These are phyloP conservation scores for Globisporangium perplexum DNA, from an alignment of 352 stramenopile genomes.

Conservation along the genomic window DNA sequence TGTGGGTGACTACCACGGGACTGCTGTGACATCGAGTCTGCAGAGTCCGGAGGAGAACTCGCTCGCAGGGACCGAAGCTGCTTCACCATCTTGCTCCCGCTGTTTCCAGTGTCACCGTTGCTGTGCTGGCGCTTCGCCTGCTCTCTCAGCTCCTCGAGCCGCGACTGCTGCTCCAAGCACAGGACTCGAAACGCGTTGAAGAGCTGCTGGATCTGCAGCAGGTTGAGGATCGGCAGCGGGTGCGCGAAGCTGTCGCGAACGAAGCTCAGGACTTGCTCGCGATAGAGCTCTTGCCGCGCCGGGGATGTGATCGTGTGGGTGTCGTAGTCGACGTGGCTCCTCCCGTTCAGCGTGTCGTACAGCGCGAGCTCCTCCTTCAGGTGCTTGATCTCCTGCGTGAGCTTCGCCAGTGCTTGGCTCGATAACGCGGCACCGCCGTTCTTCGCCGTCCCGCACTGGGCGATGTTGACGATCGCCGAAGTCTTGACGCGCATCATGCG, in stretches of 20 bases:
- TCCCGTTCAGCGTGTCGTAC: constrained; percentile 54
- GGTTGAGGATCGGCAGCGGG: constrained; percentile 29
- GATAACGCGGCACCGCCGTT: constrained; percentile 14
- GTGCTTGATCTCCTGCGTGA: constrained; percentile 38
- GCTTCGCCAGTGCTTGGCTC: constrained; percentile 19
- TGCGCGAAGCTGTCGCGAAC: constrained; percentile 22
- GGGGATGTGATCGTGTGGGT: constrained; percentile 13
- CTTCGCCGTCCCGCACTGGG: constrained; percentile 4
- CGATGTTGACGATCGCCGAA: constrained; percentile 62
- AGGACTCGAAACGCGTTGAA: constrained; percentile 39
- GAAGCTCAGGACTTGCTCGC: constrained; percentile 24
- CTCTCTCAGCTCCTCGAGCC: not conserved
- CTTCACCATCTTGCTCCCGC: constrained; percentile 41
- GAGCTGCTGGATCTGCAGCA: constrained; percentile 40
- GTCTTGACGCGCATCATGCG: constrained; percentile 86
- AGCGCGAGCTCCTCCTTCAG: constrained; percentile 55
- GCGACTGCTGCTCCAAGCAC: constrained; percentile 23
- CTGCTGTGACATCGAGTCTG: not conserved
- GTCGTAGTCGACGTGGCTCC: constrained; percentile 27
- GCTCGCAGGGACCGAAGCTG: constrained; percentile 40
- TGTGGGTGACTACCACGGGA: not conserved
- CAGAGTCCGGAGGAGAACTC: constrained; percentile 4
- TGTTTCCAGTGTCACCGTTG: constrained; percentile 2
- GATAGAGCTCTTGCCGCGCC: constrained; percentile 11
- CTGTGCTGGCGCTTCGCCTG: not conserved